Base-by-base conservation (phyloP, 257 asterid species). In the Ocimum tenuiflorum region DNA sequence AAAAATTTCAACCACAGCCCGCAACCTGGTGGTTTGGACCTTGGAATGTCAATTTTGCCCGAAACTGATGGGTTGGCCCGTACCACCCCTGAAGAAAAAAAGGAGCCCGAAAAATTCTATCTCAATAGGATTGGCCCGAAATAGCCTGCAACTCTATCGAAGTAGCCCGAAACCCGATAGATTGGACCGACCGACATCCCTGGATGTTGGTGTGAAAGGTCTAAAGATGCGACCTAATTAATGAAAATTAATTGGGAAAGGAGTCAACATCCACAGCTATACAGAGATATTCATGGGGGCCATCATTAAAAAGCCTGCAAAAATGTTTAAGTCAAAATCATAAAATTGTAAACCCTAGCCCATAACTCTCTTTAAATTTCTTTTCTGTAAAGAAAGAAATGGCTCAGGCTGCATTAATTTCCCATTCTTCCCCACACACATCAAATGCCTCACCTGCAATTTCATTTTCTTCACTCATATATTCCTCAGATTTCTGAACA, bases 281-380 rank as follows among this genome's bases (percentile, higher is more conserved):
- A 39, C 14, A 67, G 51, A 33, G 22, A 68, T 31, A 68, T 68
- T 60, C 14, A 68, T 60, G 73, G 33, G 18, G 56, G 51, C 69
- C 81, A 75, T 74, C 69, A 65, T 62, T 62, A 47, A 73, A 87
- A 84, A 79, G 90, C 81, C 92, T 81, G 86, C 85, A 77, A 42
- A 42, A 79, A 74, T 27, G 79, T 72, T 83, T 42, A 81, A 72
- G 79, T 73, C 72, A 71, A 73, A 76, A 68, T 73, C 67, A 68
- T 14, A 63, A 70, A 38, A 42, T 39, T 76, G 63, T n/a, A 75
- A 82, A 72, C 80, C 86, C 86, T 80, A 80, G 73, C 78, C 81
- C 85, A 73, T 83, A 31, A 78, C 83, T n/a, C n/a, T n/a, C 73
- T 81, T 52, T 60, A 41, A 72, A 69, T 67, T 68, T 64, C 29